Conservation (phyloP, 805 yeast genomes). For the Kazachstania martiniae region DNA sequence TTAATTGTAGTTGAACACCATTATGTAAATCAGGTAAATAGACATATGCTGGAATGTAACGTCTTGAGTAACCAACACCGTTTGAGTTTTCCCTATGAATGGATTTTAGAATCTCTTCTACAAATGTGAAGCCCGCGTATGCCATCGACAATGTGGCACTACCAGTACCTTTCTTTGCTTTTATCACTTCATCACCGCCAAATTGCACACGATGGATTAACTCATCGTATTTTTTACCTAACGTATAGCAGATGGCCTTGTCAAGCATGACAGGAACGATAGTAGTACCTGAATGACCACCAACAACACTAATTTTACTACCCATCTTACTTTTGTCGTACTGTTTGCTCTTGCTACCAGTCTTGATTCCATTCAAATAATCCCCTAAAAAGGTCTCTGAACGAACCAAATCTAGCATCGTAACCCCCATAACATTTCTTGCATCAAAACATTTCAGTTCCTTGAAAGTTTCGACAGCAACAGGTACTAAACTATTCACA, state of each 20-base stretch:
- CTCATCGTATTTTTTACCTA: conserved; percentile 59
- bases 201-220: conserved; percentile 84
- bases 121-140: conserved; percentile 75
- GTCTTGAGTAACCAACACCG: conserved; percentile 15
- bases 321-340: conserved; percentile 56
- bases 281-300: conserved; percentile 96
- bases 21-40: conserved; percentile 44
- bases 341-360: background rate
- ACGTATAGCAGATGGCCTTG: conserved; percentile 34
- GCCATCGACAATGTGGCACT: conserved; percentile 93
- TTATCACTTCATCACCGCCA: conserved; percentile 93
- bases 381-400: conserved; percentile 74
- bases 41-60: conserved; percentile 36
- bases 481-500: conserved; percentile 94
- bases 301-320: conserved; percentile 79
- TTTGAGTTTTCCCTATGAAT: background rate
- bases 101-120: conserved; percentile 41
- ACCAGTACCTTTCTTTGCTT: conserved; percentile 91
- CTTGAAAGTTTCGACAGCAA: conserved; percentile 87
- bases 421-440: conserved; percentile 87
- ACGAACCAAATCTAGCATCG: conserved; percentile 87
- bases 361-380: conserved; percentile 8
- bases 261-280: conserved; percentile 69
- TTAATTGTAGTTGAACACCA: conserved; percentile 35
- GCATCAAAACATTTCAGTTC: conserved; percentile 84